Evolutionary conservation across 352 stramenopile species (phyloP), one percentile per base, ranked within the genome.

Genomic region (Phytophthora sojae): DNA sequence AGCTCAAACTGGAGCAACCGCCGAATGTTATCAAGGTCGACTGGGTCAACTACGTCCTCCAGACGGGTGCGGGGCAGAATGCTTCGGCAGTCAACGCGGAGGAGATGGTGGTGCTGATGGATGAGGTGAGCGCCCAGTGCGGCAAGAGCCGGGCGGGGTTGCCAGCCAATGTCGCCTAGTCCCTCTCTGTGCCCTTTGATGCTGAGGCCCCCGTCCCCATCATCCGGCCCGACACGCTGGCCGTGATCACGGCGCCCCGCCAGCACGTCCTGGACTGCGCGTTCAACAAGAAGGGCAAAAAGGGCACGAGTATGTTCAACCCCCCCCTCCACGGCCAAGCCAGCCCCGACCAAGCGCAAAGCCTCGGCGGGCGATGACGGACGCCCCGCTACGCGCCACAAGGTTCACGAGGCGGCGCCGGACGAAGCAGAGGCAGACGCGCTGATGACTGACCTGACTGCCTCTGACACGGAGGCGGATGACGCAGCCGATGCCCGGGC

Each of bases 31-130:
- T 64, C 30, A 55, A 49, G 14, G 56, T 35, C 7, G 62, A 58
- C 21, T 61, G 54, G 30, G 19, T 69, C 6, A 63, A 62, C 23
- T 69, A 69, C 17, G 30, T 42, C 1, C 30, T 64, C 4, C 44
- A 64, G 30, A 64, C 54, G 30, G 30, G 3, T 14, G 54, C 45
- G 1, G n/a, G 39, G 3, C 45, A 47, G 0, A 69, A 64, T 25
- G 7, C 21, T 0, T 11, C 26, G 12, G 42, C 14, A 15, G 9
- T 44, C 0, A 69, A 69, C 30, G 60, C 32, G 3, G 35, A n/a
- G n/a, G n/a, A 35, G 30, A 9, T 65, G 9, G 2, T 59, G 21
- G n/a, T 2, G 4, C 4, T 49, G 4, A 44, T 59, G 60, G 35
- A 58, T 49, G 37, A 67, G 2, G 25, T 54, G n/a, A 32, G 11